phyloP scores from a whole-genome alignment of 2,329 filamentous ascomycete species.

The Fusarium abutilonis region DNA sequence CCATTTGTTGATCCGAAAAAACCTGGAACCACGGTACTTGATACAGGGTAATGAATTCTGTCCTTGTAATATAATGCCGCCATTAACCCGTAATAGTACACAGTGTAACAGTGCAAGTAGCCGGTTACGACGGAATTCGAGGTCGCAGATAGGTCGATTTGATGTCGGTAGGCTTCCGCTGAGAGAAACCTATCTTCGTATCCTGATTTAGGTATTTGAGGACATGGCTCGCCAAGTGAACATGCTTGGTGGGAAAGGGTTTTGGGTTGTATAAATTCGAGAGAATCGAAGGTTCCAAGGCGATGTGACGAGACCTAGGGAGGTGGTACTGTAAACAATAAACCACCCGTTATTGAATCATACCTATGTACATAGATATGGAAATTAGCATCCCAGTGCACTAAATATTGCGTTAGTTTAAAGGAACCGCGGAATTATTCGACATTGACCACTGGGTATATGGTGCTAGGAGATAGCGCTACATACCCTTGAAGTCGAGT shows the following conservation, averaged over 20 bases:
- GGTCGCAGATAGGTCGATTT: constrained; percentile 13
- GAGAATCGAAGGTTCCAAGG: not conserved
- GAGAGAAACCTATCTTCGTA: constrained; percentile 30
- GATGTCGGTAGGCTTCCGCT: constrained; percentile 32
- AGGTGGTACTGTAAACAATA: no score
- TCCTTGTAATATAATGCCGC: constrained; percentile 1
- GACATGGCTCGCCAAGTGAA: not conserved
- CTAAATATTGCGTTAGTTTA: constrained; percentile 16
- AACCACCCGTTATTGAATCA: constrained; percentile 2
- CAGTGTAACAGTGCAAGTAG: constrained; percentile 32
- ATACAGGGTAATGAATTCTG: constrained; percentile 12
- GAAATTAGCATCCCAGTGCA: constrained; percentile 19
- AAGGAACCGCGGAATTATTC: constrained; percentile 25
- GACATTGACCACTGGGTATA: constrained; percentile 11
- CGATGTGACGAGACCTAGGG: not conserved
- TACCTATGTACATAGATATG: not conserved
- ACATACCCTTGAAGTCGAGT: constrained; percentile 8
- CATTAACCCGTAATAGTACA: constrained; percentile 5
- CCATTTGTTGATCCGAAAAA: constrained; percentile 9
- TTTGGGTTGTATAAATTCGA: not conserved
- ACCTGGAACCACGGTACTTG: not conserved
- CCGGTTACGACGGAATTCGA: constrained; percentile 15
- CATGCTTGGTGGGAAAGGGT: no score
- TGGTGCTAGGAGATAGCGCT: not conserved
- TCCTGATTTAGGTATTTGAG: constrained; percentile 32